These are phyloP conservation scores for Pythium brachiatum DNA, from an alignment of 352 stramenopile species.

Conservation along the genomic window DNA sequence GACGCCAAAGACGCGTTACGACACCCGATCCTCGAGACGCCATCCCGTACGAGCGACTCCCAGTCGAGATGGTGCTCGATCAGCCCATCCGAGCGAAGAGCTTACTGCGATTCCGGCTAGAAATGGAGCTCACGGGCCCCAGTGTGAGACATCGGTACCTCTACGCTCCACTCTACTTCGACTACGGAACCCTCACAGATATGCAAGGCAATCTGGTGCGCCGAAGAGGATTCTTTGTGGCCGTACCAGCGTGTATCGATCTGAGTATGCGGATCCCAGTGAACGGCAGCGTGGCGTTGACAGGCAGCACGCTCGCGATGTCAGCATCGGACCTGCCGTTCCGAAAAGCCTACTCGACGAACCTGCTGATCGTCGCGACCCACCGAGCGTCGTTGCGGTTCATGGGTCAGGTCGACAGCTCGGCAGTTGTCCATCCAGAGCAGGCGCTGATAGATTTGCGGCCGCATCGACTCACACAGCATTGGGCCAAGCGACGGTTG, in stretches of 20 bases:
- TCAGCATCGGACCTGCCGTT: not conserved
- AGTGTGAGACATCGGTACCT: not conserved
- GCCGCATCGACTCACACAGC: not conserved
- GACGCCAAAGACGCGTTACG: not conserved
- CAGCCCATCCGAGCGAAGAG: slow-evolving; percentile 5
- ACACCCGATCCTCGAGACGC: not conserved
- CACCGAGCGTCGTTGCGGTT: slow-evolving; percentile 9
- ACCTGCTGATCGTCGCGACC: not conserved
- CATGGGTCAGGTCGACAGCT: slow-evolving; percentile 3
- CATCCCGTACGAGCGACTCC: slow-evolving; percentile 4
- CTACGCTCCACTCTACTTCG: slow-evolving; percentile 16
- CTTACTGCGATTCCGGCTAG: slow-evolving; percentile 8
- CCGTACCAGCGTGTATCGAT: slow-evolving; percentile 11
- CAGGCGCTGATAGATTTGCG: not conserved
- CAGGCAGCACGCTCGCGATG: slow-evolving; percentile 6
- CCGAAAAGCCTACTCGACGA: not conserved
- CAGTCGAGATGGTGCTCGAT: slow-evolving; percentile 3
- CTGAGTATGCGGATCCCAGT: slow-evolving; percentile 1
- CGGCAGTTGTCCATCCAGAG: not conserved
- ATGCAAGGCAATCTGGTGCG: not conserved
- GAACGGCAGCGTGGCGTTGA: slow-evolving; percentile 9
- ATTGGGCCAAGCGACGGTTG: not conserved
- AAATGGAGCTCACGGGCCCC: slow-evolving; percentile 6
- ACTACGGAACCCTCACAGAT: slow-evolving; percentile 10
- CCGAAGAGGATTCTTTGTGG: slow-evolving; percentile 2